Evolutionary conservation across 345 rosid species (phyloP).

Genomic region (Dimocarpus longan): DNA sequence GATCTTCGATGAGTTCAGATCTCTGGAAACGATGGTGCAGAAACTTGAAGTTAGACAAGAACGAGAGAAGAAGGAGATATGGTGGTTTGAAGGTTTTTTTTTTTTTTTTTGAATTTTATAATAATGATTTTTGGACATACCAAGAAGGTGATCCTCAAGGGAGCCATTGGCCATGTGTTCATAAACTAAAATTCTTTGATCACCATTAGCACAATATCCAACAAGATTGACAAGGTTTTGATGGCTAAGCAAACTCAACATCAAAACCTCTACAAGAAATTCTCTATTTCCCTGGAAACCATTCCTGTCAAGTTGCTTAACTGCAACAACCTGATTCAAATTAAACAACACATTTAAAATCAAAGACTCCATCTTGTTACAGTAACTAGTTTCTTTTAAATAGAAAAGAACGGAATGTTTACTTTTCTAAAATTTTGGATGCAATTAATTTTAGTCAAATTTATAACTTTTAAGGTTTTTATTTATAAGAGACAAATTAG

Average conservation of each 20-base stretch:
- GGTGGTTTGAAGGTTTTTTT: too few species aligned
- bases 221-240: conserved; percentile 69
- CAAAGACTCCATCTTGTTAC: background rate
- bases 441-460: background rate
- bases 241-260: conserved; percentile 72
- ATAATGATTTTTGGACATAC: conserved; percentile 30
- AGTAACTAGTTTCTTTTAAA: too few species aligned
- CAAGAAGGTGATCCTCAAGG: conserved; percentile 77
- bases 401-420: too few species aligned
- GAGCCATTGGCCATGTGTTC: conserved; percentile 75
- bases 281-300: conserved; percentile 86
- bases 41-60: too few species aligned
- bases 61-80: too few species aligned
- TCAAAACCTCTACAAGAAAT: conserved; percentile 74
- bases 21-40: too few species aligned
- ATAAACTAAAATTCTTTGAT: conserved; percentile 71
- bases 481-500: background rate
- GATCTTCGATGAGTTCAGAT: too few species aligned
- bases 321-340: conserved; percentile 59
- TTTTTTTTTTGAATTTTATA: too few species aligned
- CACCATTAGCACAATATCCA: conserved; percentile 79
- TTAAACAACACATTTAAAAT: conserved; percentile 11
- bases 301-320: conserved; percentile 82
- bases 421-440: too few species aligned
- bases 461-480: background rate